A percentile compares a stretch with the other conserved stretches of the same genome.
phyloP scores from a whole-genome alignment of 208 protist genomes.

The Novymonas esmeraldas region DNA sequence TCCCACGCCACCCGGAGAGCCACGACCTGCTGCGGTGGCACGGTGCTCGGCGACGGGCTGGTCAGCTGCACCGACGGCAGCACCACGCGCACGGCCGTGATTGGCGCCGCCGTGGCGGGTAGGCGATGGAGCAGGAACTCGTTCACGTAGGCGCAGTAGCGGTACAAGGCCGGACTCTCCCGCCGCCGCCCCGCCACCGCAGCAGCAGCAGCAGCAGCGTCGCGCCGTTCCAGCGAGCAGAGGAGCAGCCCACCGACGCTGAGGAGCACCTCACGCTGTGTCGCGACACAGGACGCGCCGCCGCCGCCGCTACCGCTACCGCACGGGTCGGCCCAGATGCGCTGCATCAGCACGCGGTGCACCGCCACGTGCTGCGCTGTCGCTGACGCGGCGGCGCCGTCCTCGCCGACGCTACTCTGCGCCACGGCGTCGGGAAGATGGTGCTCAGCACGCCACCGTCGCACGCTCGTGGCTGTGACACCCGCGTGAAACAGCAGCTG shows the following conservation, averaged over 20 bases:
- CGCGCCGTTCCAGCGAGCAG: constrained; percentile 3
- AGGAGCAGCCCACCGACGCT: constrained; percentile 26
- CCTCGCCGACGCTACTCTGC: neutral
- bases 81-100: constrained; percentile 7
- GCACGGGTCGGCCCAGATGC: neutral
- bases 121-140: constrained; percentile 20
- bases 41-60: neutral
- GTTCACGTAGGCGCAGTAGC: constrained; percentile 20
- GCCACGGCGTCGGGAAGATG: no score
- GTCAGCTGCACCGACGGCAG: constrained; percentile 16
- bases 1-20: constrained; percentile 7
- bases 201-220: no score
- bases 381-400: constrained; percentile 9
- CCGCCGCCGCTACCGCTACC: neutral
- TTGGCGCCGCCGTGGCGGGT: neutral
- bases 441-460: constrained; percentile 1
- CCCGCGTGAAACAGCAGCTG: constrained; percentile 26
- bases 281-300: neutral
- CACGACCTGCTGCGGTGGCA: constrained; percentile 2
- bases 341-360: constrained; percentile 2
- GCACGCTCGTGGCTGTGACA: constrained; percentile 5
- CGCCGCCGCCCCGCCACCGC: no score
- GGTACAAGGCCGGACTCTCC: neutral
- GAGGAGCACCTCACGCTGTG: neutral
- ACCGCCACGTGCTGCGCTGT: constrained; percentile 41